Evolutionary conservation across 225 moss, liverwort and hornwort genomes (phyloP).

Genomic region (Marchantia polymorpha): DNA sequence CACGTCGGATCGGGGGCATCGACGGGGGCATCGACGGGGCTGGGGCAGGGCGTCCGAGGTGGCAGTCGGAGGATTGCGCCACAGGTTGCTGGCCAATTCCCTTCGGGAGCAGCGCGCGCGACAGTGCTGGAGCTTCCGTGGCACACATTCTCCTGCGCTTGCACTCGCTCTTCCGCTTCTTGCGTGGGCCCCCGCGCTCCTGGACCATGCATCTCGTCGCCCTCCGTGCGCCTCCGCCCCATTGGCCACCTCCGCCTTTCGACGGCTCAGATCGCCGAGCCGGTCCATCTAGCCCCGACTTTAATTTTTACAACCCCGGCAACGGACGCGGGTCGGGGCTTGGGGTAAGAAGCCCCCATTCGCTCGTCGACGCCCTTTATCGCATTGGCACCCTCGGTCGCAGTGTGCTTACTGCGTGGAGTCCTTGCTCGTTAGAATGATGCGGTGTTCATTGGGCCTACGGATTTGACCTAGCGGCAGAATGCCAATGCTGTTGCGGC

Average conservation of each 20-base stretch:
- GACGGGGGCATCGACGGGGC: no score
- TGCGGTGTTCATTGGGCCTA: background rate
- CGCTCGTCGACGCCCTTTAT: no score
- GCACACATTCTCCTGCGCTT: constrained; percentile 18
- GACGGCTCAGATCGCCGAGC: background rate
- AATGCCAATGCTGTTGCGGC: no score
- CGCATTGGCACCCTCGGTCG: no score
- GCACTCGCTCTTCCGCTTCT: background rate
- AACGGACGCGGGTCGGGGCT: no score
- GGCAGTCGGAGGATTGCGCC: constrained; percentile 20
- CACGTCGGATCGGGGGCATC: background rate
- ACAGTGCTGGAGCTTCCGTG: constrained; percentile 2
- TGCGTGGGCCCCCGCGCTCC: constrained; percentile 10
- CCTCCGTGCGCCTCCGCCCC: background rate
- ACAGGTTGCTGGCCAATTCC: constrained; percentile 18
- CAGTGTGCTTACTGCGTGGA: no score
- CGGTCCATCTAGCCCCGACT: background rate
- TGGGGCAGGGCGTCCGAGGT: background rate
- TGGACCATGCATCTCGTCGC: constrained; percentile 13
- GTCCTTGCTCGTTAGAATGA: no score
- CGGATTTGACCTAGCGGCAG: background rate
- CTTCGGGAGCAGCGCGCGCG: background rate
- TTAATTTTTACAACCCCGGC: no score
- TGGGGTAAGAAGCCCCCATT: no score
- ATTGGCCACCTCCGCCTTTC: background rate